phyloP scores from a whole-genome alignment of 2,329 filamentous ascomycete genomes.

The Neophaeococcomyces mojaviensis region DNA sequence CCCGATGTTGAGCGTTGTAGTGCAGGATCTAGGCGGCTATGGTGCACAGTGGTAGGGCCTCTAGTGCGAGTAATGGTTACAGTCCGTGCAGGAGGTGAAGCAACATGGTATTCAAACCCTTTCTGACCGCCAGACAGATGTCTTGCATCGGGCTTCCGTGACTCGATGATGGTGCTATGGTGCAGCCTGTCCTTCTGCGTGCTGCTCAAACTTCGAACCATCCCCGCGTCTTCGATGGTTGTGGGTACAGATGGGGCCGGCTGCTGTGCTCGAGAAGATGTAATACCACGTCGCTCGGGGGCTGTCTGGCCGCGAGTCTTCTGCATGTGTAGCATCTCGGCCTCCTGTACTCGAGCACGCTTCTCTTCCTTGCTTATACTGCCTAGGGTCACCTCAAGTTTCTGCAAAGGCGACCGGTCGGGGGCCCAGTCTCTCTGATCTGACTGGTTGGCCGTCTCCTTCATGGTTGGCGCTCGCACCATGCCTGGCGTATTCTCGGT shows the following conservation, averaged over 20 bases:
- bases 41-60: not conserved
- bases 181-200: constrained; percentile 31
- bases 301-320: constrained; percentile 34
- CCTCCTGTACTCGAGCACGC: constrained; percentile 72
- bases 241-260: constrained; percentile 4
- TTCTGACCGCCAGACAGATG: constrained; percentile 17
- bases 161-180: constrained; percentile 27
- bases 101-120: constrained; percentile 22
- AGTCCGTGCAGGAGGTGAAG: not conserved
- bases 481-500: not conserved
- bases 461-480: not conserved
- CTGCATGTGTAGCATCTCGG: constrained; percentile 66
- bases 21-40: not conserved
- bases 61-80: constrained; percentile 3
- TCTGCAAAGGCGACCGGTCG: constrained; percentile 85
- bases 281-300: not conserved
- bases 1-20: not conserved
- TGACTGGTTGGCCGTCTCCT: constrained; percentile 7
- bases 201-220: constrained; percentile 27
- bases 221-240: constrained; percentile 26
- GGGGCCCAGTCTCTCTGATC: constrained; percentile 53
- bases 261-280: constrained; percentile 6
- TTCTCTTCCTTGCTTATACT: constrained; percentile 96
- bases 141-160: constrained; percentile 20
- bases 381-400: constrained; percentile 80